These are phyloP conservation scores for Thalassiosira profunda DNA, from an alignment of 108 stramenopile species.

Conservation along the genomic window DNA sequence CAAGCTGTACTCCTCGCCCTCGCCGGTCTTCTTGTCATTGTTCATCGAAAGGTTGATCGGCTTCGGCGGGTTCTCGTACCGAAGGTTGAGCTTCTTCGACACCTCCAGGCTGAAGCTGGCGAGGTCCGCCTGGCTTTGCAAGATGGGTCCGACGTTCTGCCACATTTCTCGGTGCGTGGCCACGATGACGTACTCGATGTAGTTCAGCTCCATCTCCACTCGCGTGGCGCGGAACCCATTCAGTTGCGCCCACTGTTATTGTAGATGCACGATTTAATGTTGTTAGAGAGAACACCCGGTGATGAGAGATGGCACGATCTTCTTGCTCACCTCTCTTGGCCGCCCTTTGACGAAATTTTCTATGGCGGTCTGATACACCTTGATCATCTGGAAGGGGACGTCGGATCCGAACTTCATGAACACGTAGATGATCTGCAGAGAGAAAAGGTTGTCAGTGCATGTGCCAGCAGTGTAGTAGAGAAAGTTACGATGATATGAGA, in stretches of 20 bases:
- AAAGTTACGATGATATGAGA: too few relatives aligned
- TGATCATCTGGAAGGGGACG: constrained; percentile 34
- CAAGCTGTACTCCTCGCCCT: too few relatives aligned
- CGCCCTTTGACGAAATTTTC: constrained; percentile 42
- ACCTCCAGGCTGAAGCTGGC: constrained; percentile 51
- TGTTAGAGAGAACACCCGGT: not conserved
- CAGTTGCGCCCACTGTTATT: constrained; percentile 35
- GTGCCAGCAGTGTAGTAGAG: too few relatives aligned
- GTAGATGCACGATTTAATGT: not conserved
- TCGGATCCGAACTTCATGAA: constrained; percentile 46
- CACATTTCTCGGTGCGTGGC: constrained; percentile 50
- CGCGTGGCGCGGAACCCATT: constrained; percentile 50
- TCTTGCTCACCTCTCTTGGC: constrained; percentile 43
- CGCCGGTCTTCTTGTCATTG: too few relatives aligned
- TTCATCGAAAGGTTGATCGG: constrained; percentile 38
- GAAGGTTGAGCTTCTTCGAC: constrained; percentile 38
- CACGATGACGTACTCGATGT: constrained; percentile 46
- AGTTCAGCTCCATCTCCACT: constrained; percentile 52
- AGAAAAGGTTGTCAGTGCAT: too few relatives aligned
- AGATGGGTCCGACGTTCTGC: constrained; percentile 52
- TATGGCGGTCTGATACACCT: constrained; percentile 26
- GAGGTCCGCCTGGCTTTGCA: constrained; percentile 42
- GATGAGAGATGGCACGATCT: not conserved
- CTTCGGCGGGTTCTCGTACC: constrained; percentile 39
- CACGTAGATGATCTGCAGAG: constrained; percentile 14